Conservation (phyloP, 2,329 filamentous ascomycete genomes). For the Camillea tinctor region DNA sequence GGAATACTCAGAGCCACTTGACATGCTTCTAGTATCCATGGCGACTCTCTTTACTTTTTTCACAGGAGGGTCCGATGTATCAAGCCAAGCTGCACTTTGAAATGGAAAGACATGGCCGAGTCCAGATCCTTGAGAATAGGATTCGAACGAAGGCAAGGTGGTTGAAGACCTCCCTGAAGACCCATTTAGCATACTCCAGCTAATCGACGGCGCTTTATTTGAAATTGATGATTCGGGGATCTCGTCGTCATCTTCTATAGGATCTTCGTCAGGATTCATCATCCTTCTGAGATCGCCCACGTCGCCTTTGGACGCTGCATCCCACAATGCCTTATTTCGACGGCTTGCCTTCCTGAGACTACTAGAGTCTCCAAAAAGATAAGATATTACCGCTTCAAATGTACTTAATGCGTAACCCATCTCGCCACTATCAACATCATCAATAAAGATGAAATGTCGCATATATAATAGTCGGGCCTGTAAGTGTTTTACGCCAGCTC, state of each 20-base stretch:
- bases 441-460: conserved; percentile 95
- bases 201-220: conserved; percentile 45
- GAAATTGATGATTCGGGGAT: conserved; percentile 37
- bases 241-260: conserved; percentile 43
- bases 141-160: conserved; percentile 43
- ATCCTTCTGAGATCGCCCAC: conserved; percentile 73
- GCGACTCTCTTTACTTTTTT: conserved; percentile 75
- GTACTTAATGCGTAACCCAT: conserved; percentile 95
- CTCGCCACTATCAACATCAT: conserved; percentile 95
- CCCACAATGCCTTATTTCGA: conserved; percentile 84
- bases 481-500: conserved; percentile 81
- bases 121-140: conserved; percentile 55
- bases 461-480: conserved; percentile 92
- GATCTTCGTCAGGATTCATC: conserved; percentile 67
- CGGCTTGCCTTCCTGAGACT: conserved; percentile 81
- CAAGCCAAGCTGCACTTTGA: conserved; percentile 56
- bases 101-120: conserved; percentile 92
- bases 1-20: conserved; percentile 80
- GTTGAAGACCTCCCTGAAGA: conserved; percentile 44
- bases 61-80: conserved; percentile 34
- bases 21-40: conserved; percentile 86
- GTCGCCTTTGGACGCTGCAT: conserved; percentile 76
- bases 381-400: conserved; percentile 88
- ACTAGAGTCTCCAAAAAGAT: conserved; percentile 78
- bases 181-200: conserved; percentile 48